Conservation (phyloP, 2,329 filamentous ascomycete species). For the Ophiocordyceps camponoti-floridani region DNA sequence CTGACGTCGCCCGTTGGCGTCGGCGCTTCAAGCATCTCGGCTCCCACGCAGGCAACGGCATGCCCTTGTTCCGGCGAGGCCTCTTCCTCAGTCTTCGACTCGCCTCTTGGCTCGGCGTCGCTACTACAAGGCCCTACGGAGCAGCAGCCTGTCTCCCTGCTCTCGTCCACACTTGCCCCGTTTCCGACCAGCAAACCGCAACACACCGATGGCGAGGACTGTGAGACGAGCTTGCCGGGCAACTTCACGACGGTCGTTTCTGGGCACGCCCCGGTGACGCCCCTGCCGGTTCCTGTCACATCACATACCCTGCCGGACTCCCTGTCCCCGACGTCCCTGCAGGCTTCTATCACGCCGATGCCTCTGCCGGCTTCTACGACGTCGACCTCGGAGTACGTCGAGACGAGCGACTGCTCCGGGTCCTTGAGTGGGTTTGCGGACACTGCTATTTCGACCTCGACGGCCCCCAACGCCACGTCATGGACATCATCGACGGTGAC, state of each 20-base stretch:
- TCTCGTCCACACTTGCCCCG: background rate
- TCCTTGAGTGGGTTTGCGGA: background rate
- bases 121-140: background rate
- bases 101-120: background rate
- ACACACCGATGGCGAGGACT: background rate
- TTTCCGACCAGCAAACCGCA: background rate
- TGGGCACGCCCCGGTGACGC: background rate
- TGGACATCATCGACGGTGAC: too few relatives aligned
- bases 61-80: background rate
- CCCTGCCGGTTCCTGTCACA: background rate
- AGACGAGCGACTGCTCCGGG: background rate
- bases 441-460: background rate
- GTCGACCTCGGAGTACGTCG: background rate
- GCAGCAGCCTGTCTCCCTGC: background rate
- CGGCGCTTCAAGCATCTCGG: background rate
- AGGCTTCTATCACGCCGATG: too few relatives aligned
- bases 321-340: too few relatives aligned
- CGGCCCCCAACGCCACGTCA: background rate
- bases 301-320: too few relatives aligned
- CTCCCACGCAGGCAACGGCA: background rate
- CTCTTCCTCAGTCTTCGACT: background rate
- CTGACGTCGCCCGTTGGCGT: background rate
- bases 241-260: background rate
- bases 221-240: background rate
- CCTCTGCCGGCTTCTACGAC: background rate